Evolutionary conservation across 306 rosid species (phyloP).

Genomic region (Hylodesmum podocarpum): DNA sequence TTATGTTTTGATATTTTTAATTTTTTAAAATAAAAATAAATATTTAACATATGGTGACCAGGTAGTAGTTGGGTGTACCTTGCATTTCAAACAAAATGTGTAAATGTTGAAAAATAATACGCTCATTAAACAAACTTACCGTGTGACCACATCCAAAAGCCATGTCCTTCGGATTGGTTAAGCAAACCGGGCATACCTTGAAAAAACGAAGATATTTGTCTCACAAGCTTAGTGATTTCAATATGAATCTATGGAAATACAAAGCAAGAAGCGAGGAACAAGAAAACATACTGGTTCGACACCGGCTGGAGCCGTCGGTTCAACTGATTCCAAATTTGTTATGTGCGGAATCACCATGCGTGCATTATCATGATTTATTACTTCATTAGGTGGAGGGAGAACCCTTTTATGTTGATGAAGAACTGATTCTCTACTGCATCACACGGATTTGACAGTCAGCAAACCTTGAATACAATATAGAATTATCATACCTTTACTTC

Average conservation of each 20-base stretch:
- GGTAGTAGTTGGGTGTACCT: too few relatives aligned
- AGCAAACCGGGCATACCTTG: constrained; percentile 90
- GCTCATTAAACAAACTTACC: constrained; percentile 49
- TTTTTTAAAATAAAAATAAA: too few relatives aligned
- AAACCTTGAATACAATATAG: constrained; percentile 4
- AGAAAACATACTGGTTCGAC: constrained; percentile 59
- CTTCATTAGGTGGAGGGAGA: constrained; percentile 81
- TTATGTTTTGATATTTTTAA: too few relatives aligned
- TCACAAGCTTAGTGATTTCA: constrained; percentile 19
- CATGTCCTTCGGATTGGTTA: constrained; percentile 89
- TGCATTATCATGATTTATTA: constrained; percentile 67
- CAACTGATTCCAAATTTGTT: constrained; percentile 36
- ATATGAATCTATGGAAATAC: constrained; percentile 17
- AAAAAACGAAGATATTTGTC: constrained; percentile 26
- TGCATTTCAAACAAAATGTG: too few relatives aligned
- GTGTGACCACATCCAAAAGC: constrained; percentile 98
- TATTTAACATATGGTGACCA: too few relatives aligned
- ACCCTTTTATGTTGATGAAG: constrained; percentile 48
- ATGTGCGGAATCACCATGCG: constrained; percentile 33
- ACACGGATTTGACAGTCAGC: constrained; percentile 12
- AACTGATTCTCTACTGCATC: constrained; percentile 48
- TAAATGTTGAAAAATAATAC: constrained; percentile 6
- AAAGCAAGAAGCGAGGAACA: not conserved
- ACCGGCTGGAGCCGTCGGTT: constrained; percentile 45
- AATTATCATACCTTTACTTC: not conserved